A percentile compares a stretch with the other conserved stretches of the same genome.
Evolutionary conservation across 495 filamentous ascomycete species (phyloP).

Genomic region (Talaromyces trachyspermus): DNA sequence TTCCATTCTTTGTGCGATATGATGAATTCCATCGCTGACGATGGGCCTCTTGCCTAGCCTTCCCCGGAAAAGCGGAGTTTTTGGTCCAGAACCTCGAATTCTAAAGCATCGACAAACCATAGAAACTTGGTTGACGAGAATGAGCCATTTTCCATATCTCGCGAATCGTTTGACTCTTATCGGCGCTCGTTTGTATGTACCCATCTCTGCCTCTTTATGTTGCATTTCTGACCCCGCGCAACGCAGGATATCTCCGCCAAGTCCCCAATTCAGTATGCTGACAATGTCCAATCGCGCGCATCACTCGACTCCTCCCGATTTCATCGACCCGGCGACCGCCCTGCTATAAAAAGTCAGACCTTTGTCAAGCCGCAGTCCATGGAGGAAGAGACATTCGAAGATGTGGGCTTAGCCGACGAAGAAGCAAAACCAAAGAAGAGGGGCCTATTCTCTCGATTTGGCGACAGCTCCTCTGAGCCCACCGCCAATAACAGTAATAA

Average conservation of each 20-base stretch:
- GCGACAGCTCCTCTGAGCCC: constrained; percentile 45
- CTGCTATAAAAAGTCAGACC: constrained; percentile 40
- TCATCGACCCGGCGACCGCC: constrained; percentile 42
- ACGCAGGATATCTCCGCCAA: constrained; percentile 84
- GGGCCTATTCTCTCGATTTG: constrained; percentile 80
- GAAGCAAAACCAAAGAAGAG: constrained; percentile 63
- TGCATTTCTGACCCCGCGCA: constrained; percentile 5
- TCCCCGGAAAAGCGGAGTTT: constrained; percentile 80
- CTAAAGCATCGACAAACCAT: constrained; percentile 62
- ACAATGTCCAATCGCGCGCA: constrained; percentile 53
- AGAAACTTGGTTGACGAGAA: constrained; percentile 66
- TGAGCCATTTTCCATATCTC: constrained; percentile 93
- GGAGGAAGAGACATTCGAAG: constrained; percentile 78
- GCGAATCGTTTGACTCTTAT: constrained; percentile 97
- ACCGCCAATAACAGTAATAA: constrained; percentile 31
- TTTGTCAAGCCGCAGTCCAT: constrained; percentile 50
- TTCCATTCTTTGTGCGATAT: neutral
- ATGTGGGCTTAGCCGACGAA: constrained; percentile 80
- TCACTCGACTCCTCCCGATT: constrained; percentile 75
- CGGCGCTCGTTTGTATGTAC: constrained; percentile 82
- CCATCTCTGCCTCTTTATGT: constrained; percentile 6
- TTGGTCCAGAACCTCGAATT: constrained; percentile 68
- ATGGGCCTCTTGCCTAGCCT: constrained; percentile 46
- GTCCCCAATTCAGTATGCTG: constrained; percentile 61
- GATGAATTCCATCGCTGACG: neutral